Base-by-base conservation (phyloP, 2,329 filamentous ascomycete species). In the Fusarium penzigii region DNA sequence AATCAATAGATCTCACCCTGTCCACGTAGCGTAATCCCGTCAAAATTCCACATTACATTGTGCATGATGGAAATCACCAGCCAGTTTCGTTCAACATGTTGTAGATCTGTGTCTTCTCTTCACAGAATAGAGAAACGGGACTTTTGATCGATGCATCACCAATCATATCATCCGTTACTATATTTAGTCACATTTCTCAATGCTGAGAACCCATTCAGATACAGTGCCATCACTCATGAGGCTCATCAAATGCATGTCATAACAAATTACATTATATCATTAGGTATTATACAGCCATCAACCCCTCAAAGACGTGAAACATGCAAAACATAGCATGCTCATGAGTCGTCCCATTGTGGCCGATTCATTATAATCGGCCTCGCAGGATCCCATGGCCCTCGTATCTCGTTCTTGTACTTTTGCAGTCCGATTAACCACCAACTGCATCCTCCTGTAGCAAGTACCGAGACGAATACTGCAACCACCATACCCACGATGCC, bases 391-490 rank as follows among this genome's bases (percentile, higher is more conserved):
- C 94, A 99, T 1, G 94, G 94, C 41, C 94, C 94, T 67, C 92
- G 90, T 61, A 99, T 97, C 74, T 97, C 94, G 70, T 97, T 97
- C 78, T 99, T 99, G 74, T 97, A 99, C 75, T 96, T 93, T 74
- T 99, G 94, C 71, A 99, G 72, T 9, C 92, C 90, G 66, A 99
- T 97, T 57, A 99, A 75, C 92, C 94, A 97, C 93, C 92, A 97
- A 68, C 91, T 96, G 70, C 92, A 97, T 12, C 92, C 88, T 2
- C 93, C 94, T 85, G 97, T 96, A 2, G 86, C 86, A 48, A 96
- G 70, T 5, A 86, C 84, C 1, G 89, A 87, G 17, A 91, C 77
- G 10, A 93, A 65, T n/a, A 85, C 83, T 6, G 90, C 90, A 6
- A 96, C 76, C 1, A 93, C 70, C 58, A 90, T 86, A 12, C 94